Evolutionary conservation across 2,329 filamentous ascomycete species (phyloP).

Genomic region (Tolypocladium endophyticum): DNA sequence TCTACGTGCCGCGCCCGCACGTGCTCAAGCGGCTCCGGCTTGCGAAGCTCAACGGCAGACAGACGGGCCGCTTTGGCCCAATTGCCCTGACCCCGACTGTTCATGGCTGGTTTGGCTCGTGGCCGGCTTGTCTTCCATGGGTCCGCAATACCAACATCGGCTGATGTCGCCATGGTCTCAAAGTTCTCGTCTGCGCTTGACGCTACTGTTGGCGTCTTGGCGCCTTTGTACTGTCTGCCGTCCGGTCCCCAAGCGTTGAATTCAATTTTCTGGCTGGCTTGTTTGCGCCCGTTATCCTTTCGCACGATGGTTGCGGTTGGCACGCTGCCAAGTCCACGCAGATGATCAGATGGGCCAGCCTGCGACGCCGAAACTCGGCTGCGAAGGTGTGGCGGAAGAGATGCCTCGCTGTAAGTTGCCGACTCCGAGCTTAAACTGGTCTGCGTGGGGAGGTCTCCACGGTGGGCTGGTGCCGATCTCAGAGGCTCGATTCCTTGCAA

Average conservation of each 20-base stretch:
- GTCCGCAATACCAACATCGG: background rate
- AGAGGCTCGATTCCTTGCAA: background rate
- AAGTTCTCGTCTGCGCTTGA: conserved; percentile 8
- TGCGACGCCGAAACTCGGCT: background rate
- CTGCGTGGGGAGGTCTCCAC: background rate
- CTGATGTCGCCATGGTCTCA: background rate
- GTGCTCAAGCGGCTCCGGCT: background rate
- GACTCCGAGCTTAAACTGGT: background rate
- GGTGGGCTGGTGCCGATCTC: background rate
- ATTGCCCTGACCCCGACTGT: conserved; percentile 3
- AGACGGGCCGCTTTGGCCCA: conserved; percentile 13
- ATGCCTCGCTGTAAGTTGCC: background rate
- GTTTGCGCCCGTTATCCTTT: conserved; percentile 4
- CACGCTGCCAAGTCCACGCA: conserved; percentile 5
- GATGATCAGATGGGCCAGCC: background rate
- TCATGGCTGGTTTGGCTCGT: background rate
- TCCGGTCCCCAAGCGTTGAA: conserved; percentile 22
- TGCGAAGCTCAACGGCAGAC: background rate
- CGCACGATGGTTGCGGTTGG: conserved; percentile 21
- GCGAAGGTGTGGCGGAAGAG: background rate
- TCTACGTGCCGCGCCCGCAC: conserved; percentile 5
- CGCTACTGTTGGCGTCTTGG: conserved; percentile 13
- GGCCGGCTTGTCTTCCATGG: background rate
- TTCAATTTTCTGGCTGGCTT: background rate
- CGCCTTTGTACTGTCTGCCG: conserved; percentile 10